phyloP scores from a whole-genome alignment of 164 flowering plant species.

The Vitis riparia region DNA sequence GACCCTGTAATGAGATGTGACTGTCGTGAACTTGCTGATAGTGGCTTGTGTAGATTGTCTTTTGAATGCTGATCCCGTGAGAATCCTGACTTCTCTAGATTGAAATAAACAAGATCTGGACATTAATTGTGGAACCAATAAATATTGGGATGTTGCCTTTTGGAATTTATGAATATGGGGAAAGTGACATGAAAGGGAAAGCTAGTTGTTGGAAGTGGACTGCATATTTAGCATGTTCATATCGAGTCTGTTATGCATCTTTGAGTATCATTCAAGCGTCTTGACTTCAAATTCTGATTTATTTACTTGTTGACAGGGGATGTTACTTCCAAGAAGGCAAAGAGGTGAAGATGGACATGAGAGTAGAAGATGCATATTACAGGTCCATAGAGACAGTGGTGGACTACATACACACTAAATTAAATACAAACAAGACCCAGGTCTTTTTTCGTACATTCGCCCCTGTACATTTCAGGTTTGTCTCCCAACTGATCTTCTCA shows the following conservation, averaged over 20 bases:
- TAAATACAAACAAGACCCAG: constrained; percentile 68
- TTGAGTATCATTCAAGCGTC: no score
- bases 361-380: constrained; percentile 57
- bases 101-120: neutral
- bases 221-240: neutral
- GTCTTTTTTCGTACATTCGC: constrained; percentile 84
- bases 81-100: neutral
- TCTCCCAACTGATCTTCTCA: neutral
- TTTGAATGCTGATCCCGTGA: neutral
- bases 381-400: constrained; percentile 69
- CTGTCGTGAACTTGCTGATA: neutral
- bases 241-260: no score
- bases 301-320: constrained; percentile 51
- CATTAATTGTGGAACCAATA: neutral
- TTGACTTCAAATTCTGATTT: neutral
- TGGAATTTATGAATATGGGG: neutral
- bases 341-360: constrained; percentile 67
- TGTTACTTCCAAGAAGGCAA: constrained; percentile 82
- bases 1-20: neutral
- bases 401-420: constrained; percentile 55
- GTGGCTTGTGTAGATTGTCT: neutral
- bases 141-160: constrained; percentile 1
- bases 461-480: constrained; percentile 93
- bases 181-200: neutral
- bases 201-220: neutral